A percentile compares a stretch with the other conserved stretches of the same genome.
Evolutionary conservation across 768 basidiomycete genomes (phyloP).

Genomic region (Amanita rimosa): DNA sequence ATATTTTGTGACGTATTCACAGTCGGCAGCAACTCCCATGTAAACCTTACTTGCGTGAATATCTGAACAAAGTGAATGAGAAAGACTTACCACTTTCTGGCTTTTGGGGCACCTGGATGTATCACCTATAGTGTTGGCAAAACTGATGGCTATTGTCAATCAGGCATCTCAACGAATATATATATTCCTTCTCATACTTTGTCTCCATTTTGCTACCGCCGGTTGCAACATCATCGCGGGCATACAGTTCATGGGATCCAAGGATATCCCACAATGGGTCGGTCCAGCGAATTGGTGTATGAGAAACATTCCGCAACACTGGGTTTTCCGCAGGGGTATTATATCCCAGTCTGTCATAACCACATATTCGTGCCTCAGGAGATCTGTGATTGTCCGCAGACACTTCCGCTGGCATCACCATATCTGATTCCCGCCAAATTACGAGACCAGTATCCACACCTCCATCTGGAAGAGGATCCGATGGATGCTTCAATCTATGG

Average conservation of each 20-base stretch:
- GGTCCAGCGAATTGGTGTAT: constrained; percentile 26
- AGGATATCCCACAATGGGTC: constrained; percentile 24
- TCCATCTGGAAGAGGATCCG: constrained; percentile 41
- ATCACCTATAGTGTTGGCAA: constrained; percentile 55
- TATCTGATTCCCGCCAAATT: constrained; percentile 68
- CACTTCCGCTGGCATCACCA: constrained; percentile 43
- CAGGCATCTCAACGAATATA: constrained; percentile 4
- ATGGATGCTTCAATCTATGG: constrained; percentile 41
- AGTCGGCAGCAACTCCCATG: constrained; percentile 86
- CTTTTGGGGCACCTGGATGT: constrained; percentile 60
- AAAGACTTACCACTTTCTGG: constrained; percentile 50
- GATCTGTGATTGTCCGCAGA: constrained; percentile 11
- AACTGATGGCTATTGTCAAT: constrained; percentile 29
- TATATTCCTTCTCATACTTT: constrained; percentile 33
- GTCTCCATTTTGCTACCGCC: constrained; percentile 36
- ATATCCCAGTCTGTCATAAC: constrained; percentile 58
- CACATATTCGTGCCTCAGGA: constrained; percentile 36
- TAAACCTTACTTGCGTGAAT: constrained; percentile 31
- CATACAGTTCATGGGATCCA: constrained; percentile 23
- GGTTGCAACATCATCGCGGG: constrained; percentile 47
- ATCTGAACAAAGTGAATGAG: background rate
- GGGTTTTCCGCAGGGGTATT: constrained; percentile 50
- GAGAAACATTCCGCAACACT: constrained; percentile 24
- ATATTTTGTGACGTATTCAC: constrained; percentile 60
- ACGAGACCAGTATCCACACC: constrained; percentile 45